phyloP scores from a whole-genome alignment of 257 asterid genomes.

The Ocimum tenuiflorum region DNA sequence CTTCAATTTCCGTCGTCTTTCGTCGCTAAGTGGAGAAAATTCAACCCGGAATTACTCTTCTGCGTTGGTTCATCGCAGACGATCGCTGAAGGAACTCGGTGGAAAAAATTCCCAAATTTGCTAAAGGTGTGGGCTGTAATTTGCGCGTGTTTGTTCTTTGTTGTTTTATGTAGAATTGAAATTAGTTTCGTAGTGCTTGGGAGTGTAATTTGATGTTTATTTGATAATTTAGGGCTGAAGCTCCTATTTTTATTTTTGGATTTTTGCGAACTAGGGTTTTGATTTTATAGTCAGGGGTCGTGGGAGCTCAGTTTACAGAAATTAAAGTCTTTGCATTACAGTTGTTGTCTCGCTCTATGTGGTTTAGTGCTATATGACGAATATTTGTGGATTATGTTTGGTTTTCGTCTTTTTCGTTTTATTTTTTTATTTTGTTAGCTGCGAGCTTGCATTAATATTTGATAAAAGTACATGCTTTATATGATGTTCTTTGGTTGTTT shows the following conservation, averaged over 20 bases:
- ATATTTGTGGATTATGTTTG: conserved; percentile 7
- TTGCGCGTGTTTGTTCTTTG: neutral
- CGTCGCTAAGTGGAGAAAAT: neutral
- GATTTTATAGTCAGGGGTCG: neutral
- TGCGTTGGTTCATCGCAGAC: neutral
- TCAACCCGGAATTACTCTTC: conserved; percentile 6
- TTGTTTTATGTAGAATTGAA: conserved; percentile 2
- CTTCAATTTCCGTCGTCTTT: neutral
- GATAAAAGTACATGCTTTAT: neutral
- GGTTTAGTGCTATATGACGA: conserved; percentile 10
- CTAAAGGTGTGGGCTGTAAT: conserved; percentile 17
- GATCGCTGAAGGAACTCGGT: conserved; percentile 22
- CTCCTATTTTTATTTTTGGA: neutral
- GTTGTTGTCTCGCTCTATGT: neutral
- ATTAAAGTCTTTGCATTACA: neutral
- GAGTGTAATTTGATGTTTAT: conserved; percentile 13
- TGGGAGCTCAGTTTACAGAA: neutral
- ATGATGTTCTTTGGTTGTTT: too few species aligned
- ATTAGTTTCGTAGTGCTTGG: neutral
- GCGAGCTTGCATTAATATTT: neutral
- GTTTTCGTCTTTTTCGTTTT: too few species aligned
- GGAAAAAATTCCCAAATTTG: conserved; percentile 19
- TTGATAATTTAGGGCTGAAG: conserved; percentile 22
- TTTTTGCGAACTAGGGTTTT: conserved; percentile 9
- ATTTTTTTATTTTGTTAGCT: neutral